Evolutionary conservation across 2,329 filamentous ascomycete species (phyloP), one percentile per base, ranked within the genome.

Genomic region (Aspergillus ustus): DNA sequence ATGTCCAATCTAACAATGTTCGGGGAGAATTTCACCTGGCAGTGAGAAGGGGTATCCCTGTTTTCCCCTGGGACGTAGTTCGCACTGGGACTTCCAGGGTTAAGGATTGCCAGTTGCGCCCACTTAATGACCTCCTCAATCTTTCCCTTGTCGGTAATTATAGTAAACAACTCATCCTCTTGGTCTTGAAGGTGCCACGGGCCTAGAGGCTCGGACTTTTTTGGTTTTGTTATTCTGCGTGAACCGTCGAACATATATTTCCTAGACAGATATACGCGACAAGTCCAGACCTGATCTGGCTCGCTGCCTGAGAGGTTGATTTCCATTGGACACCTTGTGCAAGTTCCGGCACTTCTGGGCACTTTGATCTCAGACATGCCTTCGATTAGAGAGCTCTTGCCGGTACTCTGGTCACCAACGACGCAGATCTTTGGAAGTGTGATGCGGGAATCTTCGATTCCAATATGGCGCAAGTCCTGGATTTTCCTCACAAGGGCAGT

Each of bases 331-430:
- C 91, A 96, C 0, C 90, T 80, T 0, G 93, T 97, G 70, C 93
- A 96, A 0, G 89, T 91, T 0, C 89, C 90, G 4, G 85, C 84
- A 45, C 84, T 86, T 1, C 89, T 83, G 0, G 92, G 92, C 0
- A 94, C 85, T 20, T 88, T 87, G 25, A 95, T 88, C 4, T 89
- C 90, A 0, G 51, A 78, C 62, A 91, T 84, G 0, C 85, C 88
- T 13, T 88, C 88, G 55, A 84, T 83, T 0, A 85, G 72, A 0
- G 83, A 92, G 0, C 89, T 92, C 72, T 97, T 97, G 0, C 93
- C 93, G 0, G 92, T 90, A 0, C 87, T 91, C 70, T 97, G 93
- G 52, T 96, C 92, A 0, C 93, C 93, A 0, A 96, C 87, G 0
- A 96, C 85, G 6, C 94, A 90, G 9, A 96, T 87, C 67, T 92